Percentiles rank a stretch among this genome's conserved stretches.
Evolutionary conservation across 73 alveolate species (phyloP).

Genomic region (Urostyla sp.): DNA sequence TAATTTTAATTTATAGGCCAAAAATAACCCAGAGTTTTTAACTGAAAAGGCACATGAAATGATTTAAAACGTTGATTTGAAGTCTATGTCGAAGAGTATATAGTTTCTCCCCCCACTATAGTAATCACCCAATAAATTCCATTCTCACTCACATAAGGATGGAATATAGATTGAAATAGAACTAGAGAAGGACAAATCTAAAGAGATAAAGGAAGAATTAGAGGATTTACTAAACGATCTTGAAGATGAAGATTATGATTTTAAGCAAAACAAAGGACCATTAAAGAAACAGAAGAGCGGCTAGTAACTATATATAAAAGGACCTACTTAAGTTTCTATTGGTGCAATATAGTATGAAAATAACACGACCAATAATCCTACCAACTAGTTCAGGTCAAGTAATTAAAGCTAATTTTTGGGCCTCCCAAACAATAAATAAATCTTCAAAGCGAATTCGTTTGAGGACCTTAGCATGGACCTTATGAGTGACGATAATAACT

Average conservation of each 20-base stretch:
- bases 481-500: too few species aligned
- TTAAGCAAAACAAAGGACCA: background rate
- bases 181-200: background rate
- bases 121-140: background rate
- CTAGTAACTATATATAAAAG: background rate
- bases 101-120: slow-evolving; percentile 8
- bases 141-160: background rate
- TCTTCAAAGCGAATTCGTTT: too few species aligned
- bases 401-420: background rate
- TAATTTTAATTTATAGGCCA: background rate
- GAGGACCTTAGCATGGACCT: too few species aligned
- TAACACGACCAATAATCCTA: background rate
- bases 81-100: slow-evolving; percentile 7
- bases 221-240: slow-evolving; percentile 23
- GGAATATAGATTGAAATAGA: background rate
- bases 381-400: background rate
- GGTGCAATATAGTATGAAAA: background rate
- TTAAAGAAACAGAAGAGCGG: background rate
- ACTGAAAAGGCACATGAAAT: slow-evolving; percentile 25
- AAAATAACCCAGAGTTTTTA: slow-evolving; percentile 23
- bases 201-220: background rate
- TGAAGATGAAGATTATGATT: slow-evolving; percentile 23
- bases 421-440: too few species aligned
- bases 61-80: slow-evolving; percentile 9
- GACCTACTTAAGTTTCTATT: background rate